phyloP scores from a whole-genome alignment of 176 grass and related monocot species.

The Phyllostachys edulis region DNA sequence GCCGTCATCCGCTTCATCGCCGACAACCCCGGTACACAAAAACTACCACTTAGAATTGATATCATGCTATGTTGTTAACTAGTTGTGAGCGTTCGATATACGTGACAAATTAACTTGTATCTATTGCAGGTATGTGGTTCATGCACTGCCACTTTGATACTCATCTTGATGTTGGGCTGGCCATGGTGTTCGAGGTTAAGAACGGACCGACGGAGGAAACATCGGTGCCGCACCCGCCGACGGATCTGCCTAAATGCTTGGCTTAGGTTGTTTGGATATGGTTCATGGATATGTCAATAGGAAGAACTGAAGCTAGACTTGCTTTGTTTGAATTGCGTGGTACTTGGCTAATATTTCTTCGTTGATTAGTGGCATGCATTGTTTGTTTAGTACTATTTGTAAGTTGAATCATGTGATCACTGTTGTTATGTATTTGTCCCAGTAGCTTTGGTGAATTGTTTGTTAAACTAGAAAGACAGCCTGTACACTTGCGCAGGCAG shows the following conservation, averaged over 20 bases:
- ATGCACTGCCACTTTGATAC: constrained; percentile 48
- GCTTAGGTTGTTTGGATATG: background rate
- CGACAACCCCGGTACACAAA: constrained; percentile 44
- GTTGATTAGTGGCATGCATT: background rate
- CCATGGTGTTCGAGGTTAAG: constrained; percentile 39
- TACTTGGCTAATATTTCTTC: background rate
- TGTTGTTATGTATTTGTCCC: too few species aligned
- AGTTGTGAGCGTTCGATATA: background rate
- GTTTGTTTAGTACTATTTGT: background rate
- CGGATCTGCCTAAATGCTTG: constrained; percentile 30
- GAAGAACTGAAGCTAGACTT: background rate
- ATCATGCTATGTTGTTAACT: background rate
- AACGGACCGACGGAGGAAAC: constrained; percentile 3
- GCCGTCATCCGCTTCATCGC: constrained; percentile 64
- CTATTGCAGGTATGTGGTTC: constrained; percentile 40
- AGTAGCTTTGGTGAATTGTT: too few species aligned
- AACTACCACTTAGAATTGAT: background rate
- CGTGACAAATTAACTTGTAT: background rate
- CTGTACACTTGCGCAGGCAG: too few species aligned
- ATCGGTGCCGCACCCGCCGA: constrained; percentile 12
- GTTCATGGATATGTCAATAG: background rate
- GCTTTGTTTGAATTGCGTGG: background rate
- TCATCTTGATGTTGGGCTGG: constrained; percentile 35
- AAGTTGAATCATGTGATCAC: background rate
- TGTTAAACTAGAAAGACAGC: background rate